Base-by-base conservation (phyloP, 2,329 filamentous ascomycete species). In the Nothophaeocryptopus gaeumannii region DNA sequence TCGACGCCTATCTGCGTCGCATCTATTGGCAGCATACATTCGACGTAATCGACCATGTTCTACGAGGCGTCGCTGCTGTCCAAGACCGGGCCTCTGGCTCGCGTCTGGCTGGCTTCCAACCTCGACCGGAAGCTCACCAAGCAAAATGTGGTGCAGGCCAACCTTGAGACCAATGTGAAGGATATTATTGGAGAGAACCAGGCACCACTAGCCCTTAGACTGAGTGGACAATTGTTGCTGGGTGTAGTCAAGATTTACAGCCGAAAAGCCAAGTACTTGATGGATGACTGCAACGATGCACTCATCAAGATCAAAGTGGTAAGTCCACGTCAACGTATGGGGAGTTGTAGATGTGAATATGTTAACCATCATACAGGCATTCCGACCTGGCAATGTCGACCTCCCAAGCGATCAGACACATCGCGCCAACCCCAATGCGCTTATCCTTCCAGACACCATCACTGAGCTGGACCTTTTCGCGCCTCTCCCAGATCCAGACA, bases 281-380 rank as follows among this genome's bases (percentile, higher is more conserved):
- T 97, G 40, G 93, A 99, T 66, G 93, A 99, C 68, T 99, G 93
- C 74, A 96, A 95, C 65, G 93, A 99, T 72, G 92, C 92, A 34
- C 77, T 99, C 59, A 85, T 95, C 78, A 97, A 96, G 75, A 96
- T 99, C 64, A 96, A 97, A 69, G 95, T 97, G 90, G 92, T 96
- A 74, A 35, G 78, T 52, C n/a, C n/a, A n/a, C n/a, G n/a, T n/a
- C n/a, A n/a, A n/a, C n/a, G n/a, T n/a, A n/a, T n/a, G n/a, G n/a
- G n/a, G n/a, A n/a, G n/a, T n/a, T n/a, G n/a, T 9, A 31, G 9
- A 16, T 3, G 36, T 29, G 15, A 11, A 8, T 3, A 13, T 41
- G 34, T 48, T 55, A 41, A 57, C 45, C 1, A 15, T 30, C 2
- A 20, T 9, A 50, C 41, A 96, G 92, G 92, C 93, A 36, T 99